Percentiles rank a stretch among this genome's conserved stretches.
These are phyloP conservation scores for Exophiala bonariae DNA, from an alignment of 2,329 filamentous ascomycete genomes.

Conservation along the genomic window DNA sequence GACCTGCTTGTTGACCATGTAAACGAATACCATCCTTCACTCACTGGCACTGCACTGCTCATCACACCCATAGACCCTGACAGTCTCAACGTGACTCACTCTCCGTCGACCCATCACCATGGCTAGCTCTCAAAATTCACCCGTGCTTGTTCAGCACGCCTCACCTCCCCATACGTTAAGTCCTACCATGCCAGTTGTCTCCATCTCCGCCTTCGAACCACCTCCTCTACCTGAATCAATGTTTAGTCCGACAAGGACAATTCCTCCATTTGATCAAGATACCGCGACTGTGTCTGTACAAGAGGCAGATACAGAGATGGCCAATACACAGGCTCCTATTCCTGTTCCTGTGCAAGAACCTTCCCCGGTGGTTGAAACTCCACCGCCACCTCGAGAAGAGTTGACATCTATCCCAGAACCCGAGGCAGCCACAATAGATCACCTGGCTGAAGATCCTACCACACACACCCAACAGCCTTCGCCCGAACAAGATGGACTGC, in stretches of 20 bases:
- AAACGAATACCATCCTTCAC: too few species aligned
- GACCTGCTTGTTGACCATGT: too few species aligned
- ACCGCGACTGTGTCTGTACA: conserved; percentile 1
- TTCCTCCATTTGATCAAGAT: background rate
- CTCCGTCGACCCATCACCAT: conserved; percentile 9
- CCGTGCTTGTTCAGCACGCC: conserved; percentile 23
- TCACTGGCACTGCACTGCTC: too few species aligned
- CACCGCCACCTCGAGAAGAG: background rate
- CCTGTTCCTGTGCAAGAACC: conserved; percentile 1
- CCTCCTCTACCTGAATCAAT: conserved; percentile 5
- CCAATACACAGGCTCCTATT: conserved; percentile 7
- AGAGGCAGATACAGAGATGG: conserved; percentile 17
- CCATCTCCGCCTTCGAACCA: conserved; percentile 10
- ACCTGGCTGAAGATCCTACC: background rate
- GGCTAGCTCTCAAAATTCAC: conserved; percentile 24
- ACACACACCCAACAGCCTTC: background rate
- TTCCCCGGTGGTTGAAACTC: background rate
- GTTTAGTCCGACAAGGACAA: background rate
- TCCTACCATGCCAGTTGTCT: conserved; percentile 9
- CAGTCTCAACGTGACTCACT: background rate
- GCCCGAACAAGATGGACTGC: background rate
- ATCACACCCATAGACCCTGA: too few species aligned
- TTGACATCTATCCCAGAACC: conserved; percentile 3
- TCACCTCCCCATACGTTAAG: conserved; percentile 22
- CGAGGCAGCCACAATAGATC: background rate